Percentiles rank a stretch among this genome's conserved stretches.
Conservation (phyloP, 164 flowering plant species). For the Protea cynaroides region DNA sequence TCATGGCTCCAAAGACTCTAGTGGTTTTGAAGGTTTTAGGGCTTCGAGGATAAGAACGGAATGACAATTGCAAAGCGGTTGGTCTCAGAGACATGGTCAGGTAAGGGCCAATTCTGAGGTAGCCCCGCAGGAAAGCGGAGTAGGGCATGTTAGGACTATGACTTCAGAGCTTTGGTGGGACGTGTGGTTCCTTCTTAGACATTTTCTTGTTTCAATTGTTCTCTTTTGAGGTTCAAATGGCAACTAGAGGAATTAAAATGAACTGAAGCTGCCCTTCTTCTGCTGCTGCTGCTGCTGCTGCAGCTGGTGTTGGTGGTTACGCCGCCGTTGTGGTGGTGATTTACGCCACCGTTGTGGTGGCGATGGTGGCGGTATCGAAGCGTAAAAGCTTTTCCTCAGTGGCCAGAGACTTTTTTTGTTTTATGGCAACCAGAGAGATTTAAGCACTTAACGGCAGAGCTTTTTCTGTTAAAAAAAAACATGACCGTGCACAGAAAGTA, state of each 20-base stretch:
- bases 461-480: too few species aligned
- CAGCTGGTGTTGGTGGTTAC: background rate
- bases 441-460: too few species aligned
- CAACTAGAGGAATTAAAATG: background rate
- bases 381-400: background rate
- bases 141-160: conserved; percentile 7
- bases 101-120: conserved; percentile 3
- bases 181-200: background rate
- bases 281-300: background rate
- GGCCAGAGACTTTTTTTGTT: too few species aligned
- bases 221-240: background rate
- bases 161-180: background rate
- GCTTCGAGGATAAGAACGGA: conserved; percentile 3
- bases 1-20: conserved; percentile 28
- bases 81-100: conserved; percentile 15
- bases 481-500: too few species aligned
- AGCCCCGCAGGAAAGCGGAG: conserved; percentile 12
- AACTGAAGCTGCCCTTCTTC: background rate
- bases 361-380: background rate
- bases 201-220: background rate
- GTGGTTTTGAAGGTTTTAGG: conserved; percentile 22
- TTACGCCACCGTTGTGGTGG: too few species aligned
- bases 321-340: too few species aligned
- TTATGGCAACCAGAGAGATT: too few species aligned
- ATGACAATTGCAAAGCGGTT: background rate